phyloP scores from a whole-genome alignment of 2,329 filamentous ascomycete species.

The Fusarium sp. region DNA sequence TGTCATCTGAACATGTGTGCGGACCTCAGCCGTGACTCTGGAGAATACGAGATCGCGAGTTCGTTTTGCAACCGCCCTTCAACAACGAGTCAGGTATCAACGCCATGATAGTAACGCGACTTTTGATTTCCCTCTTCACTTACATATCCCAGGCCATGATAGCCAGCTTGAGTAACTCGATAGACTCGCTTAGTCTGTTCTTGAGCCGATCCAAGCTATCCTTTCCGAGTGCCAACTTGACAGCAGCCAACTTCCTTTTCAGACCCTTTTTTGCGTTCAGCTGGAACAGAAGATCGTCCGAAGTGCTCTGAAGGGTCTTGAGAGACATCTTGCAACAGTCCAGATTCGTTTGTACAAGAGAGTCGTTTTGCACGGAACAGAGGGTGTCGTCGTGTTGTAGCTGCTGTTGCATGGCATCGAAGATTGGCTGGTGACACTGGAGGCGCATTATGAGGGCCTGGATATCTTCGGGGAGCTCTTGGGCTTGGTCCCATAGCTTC shows the following conservation, averaged over 20 bases:
- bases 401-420: slow-evolving; percentile 29
- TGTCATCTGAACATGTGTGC: background rate
- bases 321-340: slow-evolving; percentile 26
- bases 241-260: slow-evolving; percentile 31
- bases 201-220: slow-evolving; percentile 31
- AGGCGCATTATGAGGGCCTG: slow-evolving; percentile 35
- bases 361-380: slow-evolving; percentile 7
- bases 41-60: slow-evolving; percentile 29
- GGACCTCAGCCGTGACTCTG: slow-evolving; percentile 16
- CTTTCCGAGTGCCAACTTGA: slow-evolving; percentile 38
- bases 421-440: slow-evolving; percentile 26
- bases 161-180: slow-evolving; percentile 33
- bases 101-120: no score
- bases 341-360: slow-evolving; percentile 5
- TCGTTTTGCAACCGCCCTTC: slow-evolving; percentile 32
- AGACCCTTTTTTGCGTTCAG: slow-evolving; percentile 24
- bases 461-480: slow-evolving; percentile 40
- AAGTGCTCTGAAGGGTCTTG: slow-evolving; percentile 22
- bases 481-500: slow-evolving; percentile 42
- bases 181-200: slow-evolving; percentile 22
- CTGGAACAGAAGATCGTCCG: slow-evolving; percentile 26
- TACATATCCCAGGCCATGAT: slow-evolving; percentile 36
- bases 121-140: background rate
- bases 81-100: background rate
- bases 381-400: slow-evolving; percentile 18